A percentile compares a stretch with the other conserved stretches of the same genome.
Evolutionary conservation across 73 alveolate genomes (phyloP).

Genomic region (Paramecium sonneborni): DNA sequence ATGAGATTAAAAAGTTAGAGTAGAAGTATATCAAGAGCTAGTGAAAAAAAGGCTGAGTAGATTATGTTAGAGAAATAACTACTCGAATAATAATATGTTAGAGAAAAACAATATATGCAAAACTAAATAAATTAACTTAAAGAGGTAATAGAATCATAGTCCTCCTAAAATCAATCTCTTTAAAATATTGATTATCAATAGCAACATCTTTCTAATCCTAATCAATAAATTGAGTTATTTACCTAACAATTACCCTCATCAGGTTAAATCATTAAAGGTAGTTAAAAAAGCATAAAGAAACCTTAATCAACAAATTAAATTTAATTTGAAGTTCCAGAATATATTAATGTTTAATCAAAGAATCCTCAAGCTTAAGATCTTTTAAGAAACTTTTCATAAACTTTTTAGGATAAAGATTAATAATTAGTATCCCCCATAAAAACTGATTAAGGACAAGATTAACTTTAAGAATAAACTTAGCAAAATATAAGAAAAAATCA

Average conservation of each 20-base stretch:
- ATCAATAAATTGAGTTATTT: neutral
- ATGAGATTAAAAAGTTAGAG: slow-evolving; percentile 10
- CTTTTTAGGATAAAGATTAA: neutral
- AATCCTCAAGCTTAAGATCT: neutral
- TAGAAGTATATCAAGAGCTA: slow-evolving; percentile 14
- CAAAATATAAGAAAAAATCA: neutral
- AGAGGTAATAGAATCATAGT: slow-evolving; percentile 25
- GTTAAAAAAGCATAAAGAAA: neutral
- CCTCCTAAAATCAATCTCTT: neutral
- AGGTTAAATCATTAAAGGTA: neutral
- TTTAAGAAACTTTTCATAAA: neutral
- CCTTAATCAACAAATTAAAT: neutral
- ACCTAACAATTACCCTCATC: neutral
- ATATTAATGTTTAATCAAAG: neutral
- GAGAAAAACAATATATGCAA: slow-evolving; percentile 13
- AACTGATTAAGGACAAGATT: neutral
- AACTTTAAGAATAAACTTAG: neutral
- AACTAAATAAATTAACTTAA: neutral
- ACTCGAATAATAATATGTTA: neutral
- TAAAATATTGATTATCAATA: neutral
- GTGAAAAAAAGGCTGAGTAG: neutral
- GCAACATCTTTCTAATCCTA: neutral
- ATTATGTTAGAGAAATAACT: neutral
- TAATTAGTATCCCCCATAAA: neutral
- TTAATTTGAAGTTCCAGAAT: neutral